Evolutionary conservation across 352 stramenopile species (phyloP).

Genomic region (Pythium guiyangense): DNA sequence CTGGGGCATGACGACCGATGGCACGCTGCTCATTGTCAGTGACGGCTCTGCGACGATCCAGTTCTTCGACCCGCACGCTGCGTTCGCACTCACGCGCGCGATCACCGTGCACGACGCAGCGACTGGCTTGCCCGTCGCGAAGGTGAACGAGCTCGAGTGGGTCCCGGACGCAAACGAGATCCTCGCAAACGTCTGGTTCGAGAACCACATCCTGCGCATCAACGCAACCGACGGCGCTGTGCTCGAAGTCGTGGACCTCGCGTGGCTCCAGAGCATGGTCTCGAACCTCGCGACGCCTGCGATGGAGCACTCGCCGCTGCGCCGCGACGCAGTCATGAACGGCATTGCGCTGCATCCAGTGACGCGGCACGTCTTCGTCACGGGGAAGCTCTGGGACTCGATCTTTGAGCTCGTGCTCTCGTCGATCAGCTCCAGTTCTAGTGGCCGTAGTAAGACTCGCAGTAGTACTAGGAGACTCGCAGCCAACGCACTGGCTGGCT

Average conservation of each 20-base stretch:
- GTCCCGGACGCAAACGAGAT: conserved; percentile 77
- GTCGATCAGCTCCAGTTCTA: conserved; percentile 3
- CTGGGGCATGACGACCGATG: conserved; percentile 87
- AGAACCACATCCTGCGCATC: conserved; percentile 74
- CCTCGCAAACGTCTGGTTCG: conserved; percentile 86
- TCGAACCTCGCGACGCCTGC: conserved; percentile 41
- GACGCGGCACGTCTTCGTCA: conserved; percentile 64
- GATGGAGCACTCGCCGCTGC: conserved; percentile 36
- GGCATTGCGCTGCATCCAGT: conserved; percentile 77
- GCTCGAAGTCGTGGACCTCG: conserved; percentile 66
- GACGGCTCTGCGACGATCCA: conserved; percentile 73
- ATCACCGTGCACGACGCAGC: conserved; percentile 40
- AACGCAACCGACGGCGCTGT: conserved; percentile 59
- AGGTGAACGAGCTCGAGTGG: conserved; percentile 88
- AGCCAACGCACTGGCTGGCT: background rate
- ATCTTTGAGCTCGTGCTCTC: conserved; percentile 81
- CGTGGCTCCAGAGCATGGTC: conserved; percentile 57
- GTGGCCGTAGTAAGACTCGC: conserved; percentile 13
- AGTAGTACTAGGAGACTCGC: background rate
- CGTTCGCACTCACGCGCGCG: conserved; percentile 46
- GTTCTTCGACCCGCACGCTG: conserved; percentile 69
- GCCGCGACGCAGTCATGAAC: conserved; percentile 83
- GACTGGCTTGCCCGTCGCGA: conserved; percentile 33
- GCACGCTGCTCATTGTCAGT: conserved; percentile 76
- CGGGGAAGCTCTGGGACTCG: conserved; percentile 81